Evolutionary conservation across 208 protist genomes (phyloP).

Genomic region (Leishmania gerbilli): DNA sequence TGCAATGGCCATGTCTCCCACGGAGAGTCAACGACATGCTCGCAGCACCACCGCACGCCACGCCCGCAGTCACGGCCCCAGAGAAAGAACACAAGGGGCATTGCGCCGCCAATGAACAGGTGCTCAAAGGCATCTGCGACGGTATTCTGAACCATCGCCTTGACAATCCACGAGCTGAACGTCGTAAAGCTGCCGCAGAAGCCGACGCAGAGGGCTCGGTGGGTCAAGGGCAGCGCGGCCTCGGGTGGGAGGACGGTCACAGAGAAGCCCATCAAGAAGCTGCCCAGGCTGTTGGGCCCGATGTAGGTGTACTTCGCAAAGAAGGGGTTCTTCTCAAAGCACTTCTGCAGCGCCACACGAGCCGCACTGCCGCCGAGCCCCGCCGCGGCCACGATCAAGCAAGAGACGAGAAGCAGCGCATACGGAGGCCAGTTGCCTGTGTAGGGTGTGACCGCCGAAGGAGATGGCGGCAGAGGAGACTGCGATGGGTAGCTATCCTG

Average conservation of each 20-base stretch:
- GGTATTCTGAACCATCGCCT: constrained; percentile 33
- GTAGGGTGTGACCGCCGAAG: constrained; percentile 2
- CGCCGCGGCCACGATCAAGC: constrained; percentile 42
- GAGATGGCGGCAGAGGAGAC: background rate
- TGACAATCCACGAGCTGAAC: constrained; percentile 60
- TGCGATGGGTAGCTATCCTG: background rate
- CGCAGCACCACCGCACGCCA: constrained; percentile 18
- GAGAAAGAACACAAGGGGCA: constrained; percentile 56
- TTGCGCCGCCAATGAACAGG: constrained; percentile 51
- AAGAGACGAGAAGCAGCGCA: constrained; percentile 27
- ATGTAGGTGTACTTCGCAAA: constrained; percentile 50
- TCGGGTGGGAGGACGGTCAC: constrained; percentile 25
- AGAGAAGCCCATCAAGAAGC: constrained; percentile 49
- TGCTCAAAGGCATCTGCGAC: constrained; percentile 41
- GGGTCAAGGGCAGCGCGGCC: constrained; percentile 30
- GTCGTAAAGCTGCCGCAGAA: constrained; percentile 70
- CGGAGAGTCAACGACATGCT: background rate
- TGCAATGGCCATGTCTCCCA: constrained; percentile 24
- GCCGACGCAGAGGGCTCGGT: constrained; percentile 43
- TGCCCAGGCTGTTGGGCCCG: constrained; percentile 46
- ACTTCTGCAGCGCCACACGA: constrained; percentile 36
- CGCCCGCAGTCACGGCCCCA: constrained; percentile 39
- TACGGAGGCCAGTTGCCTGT: constrained; percentile 12
- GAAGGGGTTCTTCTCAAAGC: constrained; percentile 26
- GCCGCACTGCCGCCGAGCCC: constrained; percentile 55